These are phyloP conservation scores for Fusarium anthophilum DNA, from an alignment of 2,329 filamentous ascomycete genomes.

Conservation along the genomic window DNA sequence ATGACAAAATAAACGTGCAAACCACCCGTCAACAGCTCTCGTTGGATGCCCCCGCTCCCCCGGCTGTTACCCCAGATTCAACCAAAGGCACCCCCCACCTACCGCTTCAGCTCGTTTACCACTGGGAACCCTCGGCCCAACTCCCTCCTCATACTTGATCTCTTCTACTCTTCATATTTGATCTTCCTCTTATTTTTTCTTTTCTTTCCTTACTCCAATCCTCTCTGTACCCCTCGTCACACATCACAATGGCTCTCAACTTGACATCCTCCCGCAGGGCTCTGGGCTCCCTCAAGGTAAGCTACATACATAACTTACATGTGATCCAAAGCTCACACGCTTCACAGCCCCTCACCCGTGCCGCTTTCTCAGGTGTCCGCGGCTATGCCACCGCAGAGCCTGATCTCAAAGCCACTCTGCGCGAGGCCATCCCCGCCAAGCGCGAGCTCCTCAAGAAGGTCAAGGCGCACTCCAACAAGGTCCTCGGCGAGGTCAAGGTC, in stretches of 20 bases:
- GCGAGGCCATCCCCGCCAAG: constrained; percentile 87
- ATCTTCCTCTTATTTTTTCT: not conserved
- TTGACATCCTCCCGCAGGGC: constrained; percentile 69
- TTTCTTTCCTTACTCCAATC: constrained; percentile 1
- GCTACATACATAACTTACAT: constrained; percentile 32
- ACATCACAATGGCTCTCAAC: constrained; percentile 68
- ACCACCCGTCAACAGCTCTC: not conserved
- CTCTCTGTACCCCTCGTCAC: not conserved
- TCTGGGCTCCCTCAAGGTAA: constrained; percentile 71
- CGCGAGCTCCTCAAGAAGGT: constrained; percentile 93
- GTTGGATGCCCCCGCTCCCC: constrained; percentile 33
- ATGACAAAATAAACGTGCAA: constrained; percentile 32
- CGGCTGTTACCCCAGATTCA: constrained; percentile 41
- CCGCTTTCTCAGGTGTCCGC: constrained; percentile 52
- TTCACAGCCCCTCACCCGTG: constrained; percentile 46
- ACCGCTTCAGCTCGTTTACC: constrained; percentile 38
- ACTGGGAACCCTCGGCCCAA: constrained; percentile 39
- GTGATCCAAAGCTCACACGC: constrained; percentile 3
- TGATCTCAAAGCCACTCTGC: constrained; percentile 88
- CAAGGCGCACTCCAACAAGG: constrained; percentile 83
- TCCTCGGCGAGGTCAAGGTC: constrained; percentile 91
- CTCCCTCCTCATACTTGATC: constrained; percentile 5
- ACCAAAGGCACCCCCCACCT: constrained; percentile 17
- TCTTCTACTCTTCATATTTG: not conserved
- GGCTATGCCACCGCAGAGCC: constrained; percentile 82